phyloP scores from a whole-genome alignment of 2,329 filamentous ascomycete species.

The Microsporum audouinii region DNA sequence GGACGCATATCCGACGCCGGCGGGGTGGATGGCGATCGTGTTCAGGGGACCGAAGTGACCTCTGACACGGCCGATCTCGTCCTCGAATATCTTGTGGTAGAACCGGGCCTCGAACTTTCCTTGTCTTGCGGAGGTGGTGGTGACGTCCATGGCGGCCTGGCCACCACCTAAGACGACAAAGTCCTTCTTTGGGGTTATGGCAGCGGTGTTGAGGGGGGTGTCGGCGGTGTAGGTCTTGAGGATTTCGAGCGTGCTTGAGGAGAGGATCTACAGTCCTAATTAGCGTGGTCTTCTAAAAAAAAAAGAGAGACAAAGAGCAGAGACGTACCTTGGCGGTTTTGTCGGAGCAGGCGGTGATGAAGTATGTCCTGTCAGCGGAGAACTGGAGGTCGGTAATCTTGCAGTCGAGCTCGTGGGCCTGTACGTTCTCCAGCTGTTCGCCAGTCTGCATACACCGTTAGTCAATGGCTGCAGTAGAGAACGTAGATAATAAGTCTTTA shows the following conservation, averaged over 20 bases:
- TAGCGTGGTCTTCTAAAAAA: background rate
- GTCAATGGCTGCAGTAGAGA: background rate
- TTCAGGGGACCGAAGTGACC: conserved; percentile 96
- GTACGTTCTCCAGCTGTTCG: conserved; percentile 67
- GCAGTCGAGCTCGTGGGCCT: conserved; percentile 73
- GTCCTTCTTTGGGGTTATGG: conserved; percentile 90
- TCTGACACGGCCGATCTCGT: conserved; percentile 93
- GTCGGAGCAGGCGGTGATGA: conserved; percentile 96
- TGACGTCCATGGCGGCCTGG: conserved; percentile 98
- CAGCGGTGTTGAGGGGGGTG: conserved; percentile 90
- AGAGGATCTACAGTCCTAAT: conserved; percentile 51
- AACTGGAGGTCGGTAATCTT: conserved; percentile 91
- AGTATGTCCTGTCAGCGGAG: conserved; percentile 87
- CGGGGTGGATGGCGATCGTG: conserved; percentile 87
- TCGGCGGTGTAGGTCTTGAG: conserved; percentile 88
- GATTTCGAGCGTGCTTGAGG: conserved; percentile 73
- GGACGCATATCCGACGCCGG: conserved; percentile 83
- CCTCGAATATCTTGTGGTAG: conserved; percentile 99
- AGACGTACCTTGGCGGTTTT: conserved; percentile 73
- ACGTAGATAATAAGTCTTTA: conserved; percentile 23
- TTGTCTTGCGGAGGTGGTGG: conserved; percentile 82
- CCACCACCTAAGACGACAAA: conserved; percentile 97
- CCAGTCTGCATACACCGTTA: conserved; percentile 46
- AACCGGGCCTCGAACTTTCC: conserved; percentile 99
- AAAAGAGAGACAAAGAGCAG: background rate